phyloP scores from a whole-genome alignment of 164 flowering plant genomes.

The Protea cynaroides region DNA sequence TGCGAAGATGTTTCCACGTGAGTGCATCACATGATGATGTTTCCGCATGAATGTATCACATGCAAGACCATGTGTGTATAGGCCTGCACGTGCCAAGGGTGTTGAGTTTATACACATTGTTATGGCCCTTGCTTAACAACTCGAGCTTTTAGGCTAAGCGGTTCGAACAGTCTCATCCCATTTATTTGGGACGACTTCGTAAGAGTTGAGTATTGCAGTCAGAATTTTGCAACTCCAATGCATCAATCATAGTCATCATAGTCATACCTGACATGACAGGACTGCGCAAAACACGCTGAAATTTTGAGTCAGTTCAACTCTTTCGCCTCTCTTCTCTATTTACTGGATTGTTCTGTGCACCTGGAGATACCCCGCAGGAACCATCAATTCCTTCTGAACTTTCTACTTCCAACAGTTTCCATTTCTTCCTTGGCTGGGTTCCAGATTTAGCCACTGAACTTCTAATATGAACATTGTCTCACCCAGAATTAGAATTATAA shows the following conservation, averaged over 20 bases:
- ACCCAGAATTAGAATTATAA: conserved; percentile 22
- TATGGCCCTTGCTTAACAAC: no score
- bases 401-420: conserved; percentile 29
- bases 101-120: no score
- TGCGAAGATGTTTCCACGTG: no score
- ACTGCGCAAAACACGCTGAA: conserved; percentile 17
- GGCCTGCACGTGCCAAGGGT: no score
- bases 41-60: no score
- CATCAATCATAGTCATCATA: no score
- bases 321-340: conserved; percentile 23
- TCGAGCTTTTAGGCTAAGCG: no score
- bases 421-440: conserved; percentile 29
- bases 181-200: no score
- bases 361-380: conserved; percentile 15
- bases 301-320: conserved; percentile 21
- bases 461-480: conserved; percentile 12
- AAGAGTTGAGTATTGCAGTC: background rate
- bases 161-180: no score
- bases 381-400: conserved; percentile 16
- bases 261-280: conserved; percentile 27
- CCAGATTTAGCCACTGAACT: conserved; percentile 14
- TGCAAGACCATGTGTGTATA: no score
- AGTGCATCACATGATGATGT: no score
- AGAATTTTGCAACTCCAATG: background rate
- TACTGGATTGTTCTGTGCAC: conserved; percentile 12